A percentile compares a stretch with the other conserved stretches of the same genome.
These are phyloP conservation scores for Stagonosporopsis rhizophila DNA, from an alignment of 2,329 filamentous ascomycete genomes.

Conservation along the genomic window DNA sequence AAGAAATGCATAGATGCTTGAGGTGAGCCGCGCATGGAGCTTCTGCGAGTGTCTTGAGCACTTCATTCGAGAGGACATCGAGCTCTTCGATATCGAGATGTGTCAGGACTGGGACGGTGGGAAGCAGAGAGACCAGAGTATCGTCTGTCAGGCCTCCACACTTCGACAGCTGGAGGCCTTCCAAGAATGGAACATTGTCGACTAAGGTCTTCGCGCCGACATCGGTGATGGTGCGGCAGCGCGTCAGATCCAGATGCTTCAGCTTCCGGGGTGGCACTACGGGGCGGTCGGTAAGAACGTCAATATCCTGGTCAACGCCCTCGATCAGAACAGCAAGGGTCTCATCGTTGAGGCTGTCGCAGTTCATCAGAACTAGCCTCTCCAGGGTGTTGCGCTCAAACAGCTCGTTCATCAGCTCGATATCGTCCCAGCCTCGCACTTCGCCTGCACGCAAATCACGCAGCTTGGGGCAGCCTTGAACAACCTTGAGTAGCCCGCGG, in stretches of 20 bases:
- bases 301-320: slow-evolving; percentile 77
- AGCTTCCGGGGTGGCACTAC: slow-evolving; percentile 79
- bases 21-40: slow-evolving; percentile 75
- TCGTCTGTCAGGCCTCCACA: slow-evolving; percentile 77
- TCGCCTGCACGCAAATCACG: slow-evolving; percentile 84
- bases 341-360: slow-evolving; percentile 77
- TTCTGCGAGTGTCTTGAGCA: slow-evolving; percentile 77
- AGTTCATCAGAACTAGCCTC: slow-evolving; percentile 80
- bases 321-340: slow-evolving; percentile 77
- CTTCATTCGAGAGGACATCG: slow-evolving; percentile 74
- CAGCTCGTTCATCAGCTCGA: slow-evolving; percentile 74
- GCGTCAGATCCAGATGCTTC: slow-evolving; percentile 83
- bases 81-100: slow-evolving; percentile 92
- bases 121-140: slow-evolving; percentile 74
- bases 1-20: slow-evolving; percentile 85
- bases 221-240: slow-evolving; percentile 77
- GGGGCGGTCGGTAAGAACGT: slow-evolving; percentile 78
- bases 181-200: slow-evolving; percentile 76
- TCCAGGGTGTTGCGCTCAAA: slow-evolving; percentile 84
- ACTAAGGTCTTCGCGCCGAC: slow-evolving; percentile 74
- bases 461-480: slow-evolving; percentile 75
- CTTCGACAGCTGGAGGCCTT: slow-evolving; percentile 83
- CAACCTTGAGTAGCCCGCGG: slow-evolving; percentile 73
- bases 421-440: slow-evolving; percentile 77
- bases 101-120: slow-evolving; percentile 77